Percentiles rank a stretch among this genome's conserved stretches.
Evolutionary conservation across 1,139 yeast genomes (phyloP).

Genomic region (Insectozyma bohioensis): DNA sequence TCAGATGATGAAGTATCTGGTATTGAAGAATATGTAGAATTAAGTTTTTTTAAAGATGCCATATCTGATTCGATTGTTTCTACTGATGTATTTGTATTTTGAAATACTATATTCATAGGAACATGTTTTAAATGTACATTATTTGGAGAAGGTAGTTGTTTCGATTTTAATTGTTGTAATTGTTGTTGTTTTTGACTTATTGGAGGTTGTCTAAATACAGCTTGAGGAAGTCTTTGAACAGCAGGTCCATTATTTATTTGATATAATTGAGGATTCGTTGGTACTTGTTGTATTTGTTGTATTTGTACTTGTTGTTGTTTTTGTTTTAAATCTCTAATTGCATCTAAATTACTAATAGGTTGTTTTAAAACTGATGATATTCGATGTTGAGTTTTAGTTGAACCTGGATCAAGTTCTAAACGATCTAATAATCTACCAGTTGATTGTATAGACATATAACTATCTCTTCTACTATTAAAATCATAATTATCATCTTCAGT

Average conservation of each 20-base stretch:
- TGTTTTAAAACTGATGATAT: constrained; percentile 3
- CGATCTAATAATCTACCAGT: constrained; percentile 32
- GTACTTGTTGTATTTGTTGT: too few species aligned
- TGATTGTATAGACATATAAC: constrained; percentile 25
- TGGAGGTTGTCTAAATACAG: constrained; percentile 1
- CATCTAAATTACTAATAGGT: constrained; percentile 10
- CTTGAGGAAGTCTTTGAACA: constrained; percentile 6
- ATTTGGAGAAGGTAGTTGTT: not conserved
- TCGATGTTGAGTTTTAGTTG: not conserved
- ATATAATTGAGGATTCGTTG: too few species aligned
- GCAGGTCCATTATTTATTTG: constrained; percentile 1
- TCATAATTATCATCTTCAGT: constrained; percentile 18
- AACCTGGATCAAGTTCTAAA: constrained; percentile 21
- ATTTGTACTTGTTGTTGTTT: not conserved
- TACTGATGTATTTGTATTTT: constrained; percentile 25
- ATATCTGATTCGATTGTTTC: constrained; percentile 32
- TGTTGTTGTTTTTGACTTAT: constrained; percentile 5
- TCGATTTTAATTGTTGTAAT: constrained; percentile 6
- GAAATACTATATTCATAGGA: constrained; percentile 25
- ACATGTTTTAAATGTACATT: constrained; percentile 22
- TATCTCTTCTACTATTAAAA: constrained; percentile 20
- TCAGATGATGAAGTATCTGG: not conserved
- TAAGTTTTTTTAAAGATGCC: constrained; percentile 14
- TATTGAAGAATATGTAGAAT: constrained; percentile 4
- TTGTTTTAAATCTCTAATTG: constrained; percentile 11